Percentiles rank a stretch among this genome's conserved stretches.
Evolutionary conservation across 495 filamentous ascomycete species (phyloP).

Genomic region (Podospora fimiseda): DNA sequence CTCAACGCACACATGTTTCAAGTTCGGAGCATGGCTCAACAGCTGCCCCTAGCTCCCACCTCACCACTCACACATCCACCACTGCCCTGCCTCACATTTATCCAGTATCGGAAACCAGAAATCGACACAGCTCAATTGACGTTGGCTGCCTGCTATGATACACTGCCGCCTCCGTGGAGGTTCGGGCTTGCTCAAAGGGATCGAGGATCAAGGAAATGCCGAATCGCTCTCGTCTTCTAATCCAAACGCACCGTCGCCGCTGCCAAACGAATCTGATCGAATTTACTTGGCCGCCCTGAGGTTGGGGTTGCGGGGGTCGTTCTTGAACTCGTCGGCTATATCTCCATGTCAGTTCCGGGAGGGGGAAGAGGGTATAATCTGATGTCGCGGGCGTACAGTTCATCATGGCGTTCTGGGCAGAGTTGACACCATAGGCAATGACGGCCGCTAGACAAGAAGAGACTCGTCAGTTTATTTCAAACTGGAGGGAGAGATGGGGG

Average conservation of each 20-base stretch:
- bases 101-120: neutral
- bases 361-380: slow-evolving; percentile 1
- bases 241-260: slow-evolving; percentile 10
- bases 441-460: slow-evolving; percentile 58
- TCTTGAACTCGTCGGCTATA: slow-evolving; percentile 85
- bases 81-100: slow-evolving; percentile 1
- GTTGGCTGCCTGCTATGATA: slow-evolving; percentile 29
- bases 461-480: slow-evolving; percentile 13
- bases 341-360: slow-evolving; percentile 19
- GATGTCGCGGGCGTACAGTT: slow-evolving; percentile 54
- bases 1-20: too few species aligned
- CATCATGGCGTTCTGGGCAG: slow-evolving; percentile 61
- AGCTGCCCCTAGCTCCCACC: neutral
- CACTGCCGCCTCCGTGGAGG: slow-evolving; percentile 17
- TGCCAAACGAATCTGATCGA: slow-evolving; percentile 16
- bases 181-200: slow-evolving; percentile 9
- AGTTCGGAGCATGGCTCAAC: neutral
- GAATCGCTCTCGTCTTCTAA: slow-evolving; percentile 14
- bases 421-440: slow-evolving; percentile 83
- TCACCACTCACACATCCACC: neutral
- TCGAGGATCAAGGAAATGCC: slow-evolving; percentile 16
- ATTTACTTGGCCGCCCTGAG: slow-evolving; percentile 53
- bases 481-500: too few species aligned
- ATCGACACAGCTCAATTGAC: slow-evolving; percentile 28
- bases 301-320: slow-evolving; percentile 87